Evolutionary conservation across 2,329 filamentous ascomycete genomes (phyloP).

Genomic region (Taxawa tesnikishii): DNA sequence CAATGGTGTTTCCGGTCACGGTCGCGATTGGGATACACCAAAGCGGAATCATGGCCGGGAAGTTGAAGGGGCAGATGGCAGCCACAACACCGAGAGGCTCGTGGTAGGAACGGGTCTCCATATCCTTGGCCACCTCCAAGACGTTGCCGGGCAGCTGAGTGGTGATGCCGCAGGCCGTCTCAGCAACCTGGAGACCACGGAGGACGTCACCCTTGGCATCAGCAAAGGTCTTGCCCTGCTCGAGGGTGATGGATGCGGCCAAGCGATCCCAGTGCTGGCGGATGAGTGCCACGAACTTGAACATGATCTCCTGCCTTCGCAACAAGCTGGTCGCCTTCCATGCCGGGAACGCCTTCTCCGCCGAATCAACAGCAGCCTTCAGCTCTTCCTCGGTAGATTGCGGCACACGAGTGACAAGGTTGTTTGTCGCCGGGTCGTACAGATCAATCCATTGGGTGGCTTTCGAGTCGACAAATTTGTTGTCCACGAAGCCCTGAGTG

Average conservation of each 20-base stretch:
- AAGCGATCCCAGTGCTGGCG: slow-evolving; percentile 76
- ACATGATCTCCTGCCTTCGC: slow-evolving; percentile 69
- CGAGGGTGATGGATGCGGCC: slow-evolving; percentile 72
- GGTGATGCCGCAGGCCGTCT: slow-evolving; percentile 68
- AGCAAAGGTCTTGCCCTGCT: slow-evolving; percentile 81
- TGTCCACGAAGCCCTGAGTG: slow-evolving; percentile 74
- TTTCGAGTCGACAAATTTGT: slow-evolving; percentile 48
- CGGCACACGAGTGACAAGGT: slow-evolving; percentile 66
- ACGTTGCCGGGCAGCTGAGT: slow-evolving; percentile 75
- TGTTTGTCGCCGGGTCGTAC: slow-evolving; percentile 70
- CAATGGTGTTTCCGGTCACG: slow-evolving; percentile 70
- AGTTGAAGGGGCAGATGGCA: slow-evolving; percentile 83
- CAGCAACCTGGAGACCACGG: slow-evolving; percentile 71
- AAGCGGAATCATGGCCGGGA: slow-evolving; percentile 86
- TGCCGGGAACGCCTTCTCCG: slow-evolving; percentile 56
- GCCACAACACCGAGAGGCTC: slow-evolving; percentile 73
- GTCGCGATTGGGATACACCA: slow-evolving; percentile 82
- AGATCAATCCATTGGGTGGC: slow-evolving; percentile 62
- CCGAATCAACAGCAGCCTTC: slow-evolving; percentile 58
- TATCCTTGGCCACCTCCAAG: slow-evolving; percentile 76
- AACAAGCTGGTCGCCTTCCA: slow-evolving; percentile 62
- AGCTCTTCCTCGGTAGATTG: slow-evolving; percentile 68
- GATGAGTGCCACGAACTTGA: slow-evolving; percentile 66
- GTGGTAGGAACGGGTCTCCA: slow-evolving; percentile 74
- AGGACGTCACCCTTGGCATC: slow-evolving; percentile 75